Evolutionary conservation across 768 basidiomycete species (phyloP), one percentile per base, ranked within the genome.

Genomic region (Coprinopsis marcescibilis): DNA sequence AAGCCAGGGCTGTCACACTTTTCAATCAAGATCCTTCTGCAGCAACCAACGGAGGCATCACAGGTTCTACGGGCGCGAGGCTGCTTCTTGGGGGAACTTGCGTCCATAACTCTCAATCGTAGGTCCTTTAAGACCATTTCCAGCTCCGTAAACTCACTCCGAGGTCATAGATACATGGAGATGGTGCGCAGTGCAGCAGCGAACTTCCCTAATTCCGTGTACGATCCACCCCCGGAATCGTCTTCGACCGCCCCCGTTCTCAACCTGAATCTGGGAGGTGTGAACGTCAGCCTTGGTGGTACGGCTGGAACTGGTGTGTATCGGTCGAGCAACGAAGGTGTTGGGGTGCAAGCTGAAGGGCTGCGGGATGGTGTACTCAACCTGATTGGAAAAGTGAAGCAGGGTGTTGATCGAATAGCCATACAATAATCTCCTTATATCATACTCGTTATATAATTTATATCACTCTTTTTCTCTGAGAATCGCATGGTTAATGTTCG

Each of bases 21-120:
- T 72, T 95, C 53, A 99, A 98, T 60, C 87, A 93, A 60, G 90
- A 92, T 54, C 70, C 81, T 13, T 61, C 71, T 24, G 64, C 69
- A 17, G 66, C 71, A 13, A 65, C 75, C n/a, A 70, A 66, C 49
- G 71, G 71, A 15, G 69, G 71, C 29, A 66, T 72, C 17, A 65
- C 70, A 14, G 69, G 72, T 45, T 71, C 77, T 7, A 73, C 79
- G 12, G 86, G 85, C 1, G 81, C 83, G 15, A 75, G 93, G 26
- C 67, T 98, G 33, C 63, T 99, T 2, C 77, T 99, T 3, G 96
- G 95, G 1, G 95, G 96, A 13, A 97, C 93, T 29, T 94, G 86
- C 54, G 77, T 99, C 11, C 94, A 96, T 62, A 98, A 97, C 59
- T 96, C 95, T 3, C 83, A 83, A 20, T 88, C 84, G 92, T 95